Base-by-base conservation (phyloP, 2,329 filamentous ascomycete species). In the Massarina eburnea region DNA sequence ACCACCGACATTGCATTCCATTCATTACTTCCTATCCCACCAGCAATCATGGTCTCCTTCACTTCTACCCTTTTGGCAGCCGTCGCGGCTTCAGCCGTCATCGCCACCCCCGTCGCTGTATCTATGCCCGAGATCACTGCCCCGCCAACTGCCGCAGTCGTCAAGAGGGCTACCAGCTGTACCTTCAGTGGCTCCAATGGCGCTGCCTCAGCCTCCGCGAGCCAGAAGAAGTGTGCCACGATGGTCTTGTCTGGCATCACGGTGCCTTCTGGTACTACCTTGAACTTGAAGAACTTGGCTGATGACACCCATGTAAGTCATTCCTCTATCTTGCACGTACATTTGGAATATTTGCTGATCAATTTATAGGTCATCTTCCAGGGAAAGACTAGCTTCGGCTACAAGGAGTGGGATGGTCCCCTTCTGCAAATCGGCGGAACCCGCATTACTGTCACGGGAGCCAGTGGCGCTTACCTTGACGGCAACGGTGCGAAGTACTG, bases 181-280 rank as follows among this genome's bases (percentile, higher is more conserved):
- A 82, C 78, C 12, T 82, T 84, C 15, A 26, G 19, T 6, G 41
- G 41, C 14, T 3, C 41, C 60, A 80, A 74, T 34, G 73, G 75
- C 38, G 75, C 77, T 41, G 71, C 73, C 4, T 58, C 71, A 4
- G 78, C 78, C 34, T 76, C 70, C 47, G 71, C 72, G 48, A 71
- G 71, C 57, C 79, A 81, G 65, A 58, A 62, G 5, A 71, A 72
- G 8, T 85, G 82, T 66, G 71, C 78, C 9, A 75, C 71, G 36
- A 82, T 85, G 48, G 66, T 76, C 18, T 69, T 85, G 15, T 73
- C 73, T 46, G 71, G 73, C 51, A 74, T 85, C 38, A 67, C 67
- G 14, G 81, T 85, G 10, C 82, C 82, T 3, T 76, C 80, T 6
- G 81, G 81, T 15, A 69, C 70, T 8, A 84, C 81, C 2, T 74